phyloP scores from a whole-genome alignment of 768 basidiomycete species.

The Hypholoma sublateritium region DNA sequence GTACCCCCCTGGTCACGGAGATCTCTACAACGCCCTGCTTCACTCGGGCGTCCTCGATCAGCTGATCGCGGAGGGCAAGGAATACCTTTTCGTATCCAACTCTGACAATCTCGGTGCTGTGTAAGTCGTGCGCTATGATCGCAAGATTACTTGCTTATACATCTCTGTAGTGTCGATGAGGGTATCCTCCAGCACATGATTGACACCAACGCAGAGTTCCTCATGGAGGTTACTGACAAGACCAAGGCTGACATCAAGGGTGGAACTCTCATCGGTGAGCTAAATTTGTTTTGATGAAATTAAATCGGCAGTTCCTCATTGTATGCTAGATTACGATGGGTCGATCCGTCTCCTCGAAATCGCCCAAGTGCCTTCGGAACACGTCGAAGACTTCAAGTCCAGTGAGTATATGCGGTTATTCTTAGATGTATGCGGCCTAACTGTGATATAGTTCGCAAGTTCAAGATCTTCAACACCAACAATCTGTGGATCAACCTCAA shows the following conservation, averaged over 20 bases:
- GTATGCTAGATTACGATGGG: slow-evolving; percentile 70
- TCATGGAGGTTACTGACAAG: slow-evolving; percentile 97
- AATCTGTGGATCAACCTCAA: slow-evolving; percentile 80
- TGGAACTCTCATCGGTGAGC: slow-evolving; percentile 75
- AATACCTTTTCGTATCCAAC: slow-evolving; percentile 97
- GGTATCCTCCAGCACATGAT: slow-evolving; percentile 87
- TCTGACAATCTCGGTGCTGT: slow-evolving; percentile 95
- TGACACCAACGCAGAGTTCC: slow-evolving; percentile 76
- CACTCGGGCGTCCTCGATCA: slow-evolving; percentile 92
- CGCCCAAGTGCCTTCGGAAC: slow-evolving; percentile 91
- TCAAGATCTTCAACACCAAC: slow-evolving; percentile 93
- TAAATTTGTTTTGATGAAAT: not conserved
- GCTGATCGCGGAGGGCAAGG: slow-evolving; percentile 87
- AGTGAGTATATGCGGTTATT: slow-evolving; percentile 31
- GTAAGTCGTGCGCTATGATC: slow-evolving; percentile 39
- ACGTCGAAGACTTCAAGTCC: slow-evolving; percentile 93
- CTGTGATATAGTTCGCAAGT: slow-evolving; percentile 62
- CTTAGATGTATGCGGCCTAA: slow-evolving; percentile 7
- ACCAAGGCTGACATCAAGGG: slow-evolving; percentile 84
- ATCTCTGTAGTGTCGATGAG: slow-evolving; percentile 63
- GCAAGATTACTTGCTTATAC: not conserved
- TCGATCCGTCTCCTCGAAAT: slow-evolving; percentile 88
- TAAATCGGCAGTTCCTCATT: not conserved
- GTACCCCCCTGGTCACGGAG: slow-evolving; percentile 98
- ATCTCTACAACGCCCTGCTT: slow-evolving; percentile 88